phyloP scores from a whole-genome alignment of 164 flowering plant genomes.

The Stephania cephalantha region DNA sequence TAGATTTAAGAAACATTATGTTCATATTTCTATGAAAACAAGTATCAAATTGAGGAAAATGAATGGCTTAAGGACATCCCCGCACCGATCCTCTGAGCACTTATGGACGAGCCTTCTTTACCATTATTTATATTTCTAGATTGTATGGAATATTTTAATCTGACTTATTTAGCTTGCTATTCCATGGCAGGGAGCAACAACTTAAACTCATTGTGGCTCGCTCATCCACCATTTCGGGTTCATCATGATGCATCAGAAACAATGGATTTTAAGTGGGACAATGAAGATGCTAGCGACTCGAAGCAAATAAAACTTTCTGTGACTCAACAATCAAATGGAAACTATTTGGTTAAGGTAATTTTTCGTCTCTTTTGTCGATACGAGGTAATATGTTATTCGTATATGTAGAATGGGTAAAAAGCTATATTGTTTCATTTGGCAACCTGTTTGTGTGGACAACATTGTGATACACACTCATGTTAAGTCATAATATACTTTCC shows the following conservation, averaged over 20 bases:
- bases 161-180: slow-evolving; percentile 5
- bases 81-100: too few relatives aligned
- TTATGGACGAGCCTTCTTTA: too few relatives aligned
- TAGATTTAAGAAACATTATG: too few relatives aligned
- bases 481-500: slow-evolving; percentile 1
- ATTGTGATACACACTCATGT: background rate
- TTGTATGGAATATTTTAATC: background rate
- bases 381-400: too few relatives aligned
- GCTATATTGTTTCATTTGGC: too few relatives aligned
- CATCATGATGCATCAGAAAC: slow-evolving; percentile 54
- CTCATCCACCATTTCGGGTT: slow-evolving; percentile 80
- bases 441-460: too few relatives aligned
- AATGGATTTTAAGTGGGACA: slow-evolving; percentile 77
- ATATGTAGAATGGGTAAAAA: too few relatives aligned
- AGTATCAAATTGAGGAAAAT: too few relatives aligned
- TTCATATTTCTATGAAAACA: too few relatives aligned
- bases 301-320: slow-evolving; percentile 33
- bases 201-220: slow-evolving; percentile 62
- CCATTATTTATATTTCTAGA: too few relatives aligned
- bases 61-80: too few relatives aligned
- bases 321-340: slow-evolving; percentile 61
- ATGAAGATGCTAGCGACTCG: slow-evolving; percentile 36
- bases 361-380: too few relatives aligned
- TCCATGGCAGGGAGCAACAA: slow-evolving; percentile 33
- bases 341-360: slow-evolving; percentile 66